phyloP scores from a whole-genome alignment of 805 yeast species.

The Blastobotrys parvus region DNA sequence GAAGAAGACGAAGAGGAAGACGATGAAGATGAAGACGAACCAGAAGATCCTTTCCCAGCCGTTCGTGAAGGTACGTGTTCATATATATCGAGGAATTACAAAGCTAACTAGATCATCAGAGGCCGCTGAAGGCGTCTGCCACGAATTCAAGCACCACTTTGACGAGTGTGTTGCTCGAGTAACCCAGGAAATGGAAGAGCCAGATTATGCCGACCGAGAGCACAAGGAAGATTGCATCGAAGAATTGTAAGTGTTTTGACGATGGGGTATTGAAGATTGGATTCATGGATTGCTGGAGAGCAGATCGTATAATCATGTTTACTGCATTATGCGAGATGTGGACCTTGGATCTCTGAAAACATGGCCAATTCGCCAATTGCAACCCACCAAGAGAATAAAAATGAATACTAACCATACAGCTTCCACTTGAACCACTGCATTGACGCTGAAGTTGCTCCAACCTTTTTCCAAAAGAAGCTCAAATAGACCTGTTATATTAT shows the following conservation, averaged over 20 bases:
- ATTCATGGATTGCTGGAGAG: too few relatives aligned
- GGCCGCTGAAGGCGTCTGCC: slow-evolving; percentile 63
- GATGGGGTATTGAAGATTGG: too few relatives aligned
- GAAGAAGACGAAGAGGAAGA: slow-evolving; percentile 52
- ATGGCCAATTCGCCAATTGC: too few relatives aligned
- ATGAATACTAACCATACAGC: slow-evolving; percentile 12
- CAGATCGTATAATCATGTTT: too few relatives aligned
- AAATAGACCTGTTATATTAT: too few relatives aligned
- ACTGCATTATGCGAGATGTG: too few relatives aligned
- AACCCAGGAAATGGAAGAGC: slow-evolving; percentile 75
- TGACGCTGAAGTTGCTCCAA: slow-evolving; percentile 87
- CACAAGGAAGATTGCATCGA: slow-evolving; percentile 97
- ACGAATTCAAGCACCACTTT: slow-evolving; percentile 76
- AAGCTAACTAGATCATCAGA: slow-evolving; percentile 35
- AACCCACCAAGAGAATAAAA: neutral
- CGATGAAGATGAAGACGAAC: slow-evolving; percentile 63
- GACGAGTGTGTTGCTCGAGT: slow-evolving; percentile 95
- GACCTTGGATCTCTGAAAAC: too few relatives aligned
- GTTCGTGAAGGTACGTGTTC: slow-evolving; percentile 40
- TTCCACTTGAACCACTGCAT: slow-evolving; percentile 94
- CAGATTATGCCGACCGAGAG: slow-evolving; percentile 66
- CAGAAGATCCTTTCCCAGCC: slow-evolving; percentile 55
- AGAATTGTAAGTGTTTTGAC: slow-evolving; percentile 45
- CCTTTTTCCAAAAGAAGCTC: slow-evolving; percentile 65
- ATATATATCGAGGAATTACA: too few relatives aligned